Evolutionary conservation across 2,329 filamentous ascomycete genomes (phyloP).

Genomic region (Aureobasidium lini): DNA sequence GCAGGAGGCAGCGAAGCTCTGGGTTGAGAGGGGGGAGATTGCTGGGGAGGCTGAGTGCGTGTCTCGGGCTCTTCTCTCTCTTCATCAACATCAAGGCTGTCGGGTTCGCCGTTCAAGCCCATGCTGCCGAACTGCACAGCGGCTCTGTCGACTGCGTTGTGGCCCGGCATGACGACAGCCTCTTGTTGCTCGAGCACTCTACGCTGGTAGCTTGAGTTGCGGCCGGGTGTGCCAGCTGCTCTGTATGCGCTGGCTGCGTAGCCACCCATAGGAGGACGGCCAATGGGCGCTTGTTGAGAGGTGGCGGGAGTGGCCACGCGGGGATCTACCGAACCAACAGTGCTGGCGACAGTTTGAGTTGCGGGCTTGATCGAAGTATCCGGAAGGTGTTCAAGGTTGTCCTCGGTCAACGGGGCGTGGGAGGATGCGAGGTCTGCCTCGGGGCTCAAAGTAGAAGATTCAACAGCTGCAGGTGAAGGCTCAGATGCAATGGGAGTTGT

Average conservation of each 20-base stretch:
- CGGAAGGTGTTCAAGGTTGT: conserved; percentile 84
- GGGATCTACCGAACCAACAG: conserved; percentile 78
- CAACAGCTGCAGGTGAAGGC: conserved; percentile 18
- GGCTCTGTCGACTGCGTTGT: conserved; percentile 86
- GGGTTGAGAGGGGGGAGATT: conserved; percentile 80
- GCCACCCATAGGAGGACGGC: conserved; percentile 59
- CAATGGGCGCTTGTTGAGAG: conserved; percentile 48
- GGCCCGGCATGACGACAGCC: conserved; percentile 95
- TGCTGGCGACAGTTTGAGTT: conserved; percentile 81
- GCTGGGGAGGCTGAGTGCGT: conserved; percentile 82
- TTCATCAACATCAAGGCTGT: conserved; percentile 75
- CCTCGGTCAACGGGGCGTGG: conserved; percentile 78
- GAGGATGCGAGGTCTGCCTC: conserved; percentile 54
- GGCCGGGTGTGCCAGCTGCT: conserved; percentile 55
- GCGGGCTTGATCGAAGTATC: conserved; percentile 70
- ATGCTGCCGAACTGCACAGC: conserved; percentile 96
- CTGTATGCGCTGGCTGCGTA: conserved; percentile 78
- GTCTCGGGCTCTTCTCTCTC: conserved; percentile 95
- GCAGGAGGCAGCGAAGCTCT: conserved; percentile 79
- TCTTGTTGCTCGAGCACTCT: conserved; percentile 91
- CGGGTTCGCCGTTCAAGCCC: conserved; percentile 68
- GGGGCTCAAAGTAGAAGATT: conserved; percentile 16
- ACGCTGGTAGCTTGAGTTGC: conserved; percentile 74
- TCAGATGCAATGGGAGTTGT: conserved; percentile 19
- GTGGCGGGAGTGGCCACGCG: conserved; percentile 60